These are phyloP conservation scores for Barnettozyma vustinii DNA, from an alignment of 805 yeast species.

Conservation along the genomic window DNA sequence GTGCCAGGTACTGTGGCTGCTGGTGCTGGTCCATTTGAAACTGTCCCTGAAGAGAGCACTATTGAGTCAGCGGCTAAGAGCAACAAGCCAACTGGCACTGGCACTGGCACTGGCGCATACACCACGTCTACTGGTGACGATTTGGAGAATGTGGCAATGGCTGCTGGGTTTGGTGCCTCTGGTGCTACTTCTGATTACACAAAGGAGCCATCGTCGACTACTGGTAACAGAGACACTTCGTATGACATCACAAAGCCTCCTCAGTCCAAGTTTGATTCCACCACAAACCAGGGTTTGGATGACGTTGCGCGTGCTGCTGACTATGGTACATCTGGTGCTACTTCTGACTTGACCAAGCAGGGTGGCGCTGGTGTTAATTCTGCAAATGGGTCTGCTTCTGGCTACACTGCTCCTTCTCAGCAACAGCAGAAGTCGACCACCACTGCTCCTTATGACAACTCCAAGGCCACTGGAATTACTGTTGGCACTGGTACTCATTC, in stretches of 20 bases:
- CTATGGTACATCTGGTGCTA: not conserved
- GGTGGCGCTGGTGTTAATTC: not conserved
- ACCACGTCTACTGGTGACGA: not conserved
- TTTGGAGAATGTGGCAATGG: conserved; percentile 9
- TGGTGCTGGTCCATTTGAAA: conserved; percentile 1
- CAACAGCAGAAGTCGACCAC: not conserved
- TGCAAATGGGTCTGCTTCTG: not conserved
- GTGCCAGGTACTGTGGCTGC: not conserved
- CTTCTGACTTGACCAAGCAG: not conserved
- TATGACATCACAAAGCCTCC: not conserved
- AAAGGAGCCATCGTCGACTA: not conserved
- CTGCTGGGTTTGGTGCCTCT: conserved; percentile 11
- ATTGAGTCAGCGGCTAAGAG: not conserved
- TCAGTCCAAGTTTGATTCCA: not conserved
- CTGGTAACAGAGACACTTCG: not conserved
- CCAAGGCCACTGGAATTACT: conserved; percentile 10
- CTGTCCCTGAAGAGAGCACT: conserved; percentile 1
- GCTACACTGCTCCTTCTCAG: not conserved
- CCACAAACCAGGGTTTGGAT: not conserved
- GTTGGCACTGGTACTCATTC: conserved; percentile 10
- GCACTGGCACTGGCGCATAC: not conserved
- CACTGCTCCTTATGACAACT: conserved; percentile 7
- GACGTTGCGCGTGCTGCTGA: not conserved
- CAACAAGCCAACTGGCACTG: not conserved
- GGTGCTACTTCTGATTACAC: conserved; percentile 7